Conservation (phyloP, 2,329 filamentous ascomycete species). For the Endocalyx cinctus region DNA sequence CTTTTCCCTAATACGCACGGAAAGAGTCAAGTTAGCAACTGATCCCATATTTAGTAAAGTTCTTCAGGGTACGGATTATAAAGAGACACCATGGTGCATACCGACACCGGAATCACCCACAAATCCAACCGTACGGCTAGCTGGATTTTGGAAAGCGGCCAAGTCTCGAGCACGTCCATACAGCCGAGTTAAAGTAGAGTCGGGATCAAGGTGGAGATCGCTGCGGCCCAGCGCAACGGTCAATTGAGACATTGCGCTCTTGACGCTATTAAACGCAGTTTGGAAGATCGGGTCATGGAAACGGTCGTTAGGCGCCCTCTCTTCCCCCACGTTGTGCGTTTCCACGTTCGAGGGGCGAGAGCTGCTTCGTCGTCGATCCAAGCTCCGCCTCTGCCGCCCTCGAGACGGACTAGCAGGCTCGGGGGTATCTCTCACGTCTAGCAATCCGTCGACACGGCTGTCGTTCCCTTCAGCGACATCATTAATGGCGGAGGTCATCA, state of each 20-base stretch:
- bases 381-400: too few relatives aligned
- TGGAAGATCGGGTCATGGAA: constrained; percentile 34
- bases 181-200: constrained; percentile 34
- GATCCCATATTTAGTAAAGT: too few relatives aligned
- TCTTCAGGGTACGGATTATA: too few relatives aligned
- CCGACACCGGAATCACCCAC: constrained; percentile 45
- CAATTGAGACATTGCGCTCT: constrained; percentile 25
- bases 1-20: constrained; percentile 36
- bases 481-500: too few relatives aligned
- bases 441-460: too few relatives aligned
- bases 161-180: constrained; percentile 28
- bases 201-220: constrained; percentile 28
- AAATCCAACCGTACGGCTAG: constrained; percentile 38
- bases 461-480: too few relatives aligned
- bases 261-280: constrained; percentile 27
- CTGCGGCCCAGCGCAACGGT: constrained; percentile 29
- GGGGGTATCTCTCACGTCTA: too few relatives aligned
- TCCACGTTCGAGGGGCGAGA: neutral
- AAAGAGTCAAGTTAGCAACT: neutral
- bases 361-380: constrained; percentile 7
- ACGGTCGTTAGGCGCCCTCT: constrained; percentile 28
- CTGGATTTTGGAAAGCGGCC: constrained; percentile 31
- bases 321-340: constrained; percentile 20
- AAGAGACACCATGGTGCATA: constrained; percentile 15
- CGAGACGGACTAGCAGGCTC: too few relatives aligned